These are phyloP conservation scores for Beauveria sp. DNA, from an alignment of 2,329 filamentous ascomycete genomes.

Conservation along the genomic window DNA sequence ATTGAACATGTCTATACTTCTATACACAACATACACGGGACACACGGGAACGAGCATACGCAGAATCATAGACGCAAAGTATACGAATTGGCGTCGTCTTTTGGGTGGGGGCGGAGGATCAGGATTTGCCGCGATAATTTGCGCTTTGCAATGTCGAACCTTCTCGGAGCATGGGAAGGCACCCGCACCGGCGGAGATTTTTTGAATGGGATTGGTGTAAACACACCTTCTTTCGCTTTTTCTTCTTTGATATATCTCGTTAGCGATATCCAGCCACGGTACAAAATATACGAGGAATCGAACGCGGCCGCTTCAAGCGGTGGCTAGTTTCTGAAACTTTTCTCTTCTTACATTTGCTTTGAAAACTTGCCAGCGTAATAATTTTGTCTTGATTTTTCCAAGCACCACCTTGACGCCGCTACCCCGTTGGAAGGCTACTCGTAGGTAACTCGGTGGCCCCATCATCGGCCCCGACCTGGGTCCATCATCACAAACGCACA, in stretches of 20 bases:
- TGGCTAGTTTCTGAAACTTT: not conserved
- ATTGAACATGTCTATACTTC: conserved; percentile 1
- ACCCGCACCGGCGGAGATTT: not conserved
- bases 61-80: conserved; percentile 1
- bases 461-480: too few species aligned
- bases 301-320: not conserved
- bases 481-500: too few species aligned
- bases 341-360: not conserved
- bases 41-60: conserved; percentile 1
- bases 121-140: not conserved
- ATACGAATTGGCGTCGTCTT: conserved; percentile 4
- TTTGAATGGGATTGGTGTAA: not conserved
- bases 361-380: too few species aligned
- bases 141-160: not conserved
- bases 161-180: not conserved
- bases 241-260: not conserved
- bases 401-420: not conserved
- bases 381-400: too few species aligned
- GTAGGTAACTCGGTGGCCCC: too few species aligned
- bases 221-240: not conserved
- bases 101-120: not conserved
- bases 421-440: not conserved
- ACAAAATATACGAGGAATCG: not conserved
- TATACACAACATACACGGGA: not conserved
- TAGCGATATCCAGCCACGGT: not conserved